These are phyloP conservation scores for Ceratocystis eucalypticola DNA, from an alignment of 2,329 filamentous ascomycete genomes.

Conservation along the genomic window DNA sequence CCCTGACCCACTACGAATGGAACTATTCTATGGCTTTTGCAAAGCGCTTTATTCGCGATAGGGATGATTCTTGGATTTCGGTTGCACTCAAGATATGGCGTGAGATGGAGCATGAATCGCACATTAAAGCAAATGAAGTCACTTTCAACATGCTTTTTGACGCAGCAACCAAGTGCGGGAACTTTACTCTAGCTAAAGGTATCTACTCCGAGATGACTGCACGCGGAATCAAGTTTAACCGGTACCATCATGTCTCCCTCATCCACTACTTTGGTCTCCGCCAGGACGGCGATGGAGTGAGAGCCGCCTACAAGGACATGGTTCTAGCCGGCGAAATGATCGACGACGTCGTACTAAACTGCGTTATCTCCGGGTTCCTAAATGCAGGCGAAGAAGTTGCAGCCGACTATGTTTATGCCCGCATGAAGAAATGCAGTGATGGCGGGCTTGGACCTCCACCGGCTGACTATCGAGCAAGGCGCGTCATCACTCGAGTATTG, in stretches of 20 bases:
- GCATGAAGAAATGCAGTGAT: slow-evolving; percentile 57
- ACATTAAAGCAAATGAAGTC: slow-evolving; percentile 53
- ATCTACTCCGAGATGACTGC: slow-evolving; percentile 67
- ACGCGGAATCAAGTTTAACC: slow-evolving; percentile 55
- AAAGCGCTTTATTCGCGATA: slow-evolving; percentile 49
- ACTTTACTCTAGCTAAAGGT: slow-evolving; percentile 71
- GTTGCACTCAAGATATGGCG: slow-evolving; percentile 67
- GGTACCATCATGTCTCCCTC: slow-evolving; percentile 67
- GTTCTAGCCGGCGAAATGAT: slow-evolving; percentile 78
- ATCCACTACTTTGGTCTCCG: slow-evolving; percentile 75
- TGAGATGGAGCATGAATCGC: slow-evolving; percentile 69
- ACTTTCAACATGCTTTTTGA: slow-evolving; percentile 93
- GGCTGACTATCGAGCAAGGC: slow-evolving; percentile 34
- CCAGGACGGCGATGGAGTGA: slow-evolving; percentile 57
- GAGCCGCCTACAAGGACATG: slow-evolving; percentile 66
- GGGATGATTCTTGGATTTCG: slow-evolving; percentile 12
- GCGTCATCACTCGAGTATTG: slow-evolving; percentile 41
- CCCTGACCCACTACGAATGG: slow-evolving; percentile 59
- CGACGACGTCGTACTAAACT: slow-evolving; percentile 76
- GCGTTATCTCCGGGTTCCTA: slow-evolving; percentile 67
- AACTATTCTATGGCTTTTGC: slow-evolving; percentile 71
- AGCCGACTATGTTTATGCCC: slow-evolving; percentile 67
- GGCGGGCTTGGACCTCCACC: slow-evolving; percentile 19
- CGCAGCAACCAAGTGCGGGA: slow-evolving; percentile 70
- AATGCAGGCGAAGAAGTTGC: slow-evolving; percentile 60